Conservation (phyloP, 805 yeast species). For the Saccharomycopsis capsularis region DNA sequence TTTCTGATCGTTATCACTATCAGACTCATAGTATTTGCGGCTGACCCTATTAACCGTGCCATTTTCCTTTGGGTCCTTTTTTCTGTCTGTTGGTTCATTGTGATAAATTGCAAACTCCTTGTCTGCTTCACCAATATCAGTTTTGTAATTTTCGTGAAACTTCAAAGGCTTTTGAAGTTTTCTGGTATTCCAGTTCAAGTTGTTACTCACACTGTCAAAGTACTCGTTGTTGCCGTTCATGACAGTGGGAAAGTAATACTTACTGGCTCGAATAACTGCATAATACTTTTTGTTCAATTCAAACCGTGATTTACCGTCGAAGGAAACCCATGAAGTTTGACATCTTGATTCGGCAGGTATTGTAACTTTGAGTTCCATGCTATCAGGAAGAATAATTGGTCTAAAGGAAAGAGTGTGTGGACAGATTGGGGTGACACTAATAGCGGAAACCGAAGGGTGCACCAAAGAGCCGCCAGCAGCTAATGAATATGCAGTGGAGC, state of each 20-base stretch:
- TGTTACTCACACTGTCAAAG: constrained; percentile 76
- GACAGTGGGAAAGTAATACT: constrained; percentile 92
- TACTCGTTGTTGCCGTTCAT: constrained; percentile 66
- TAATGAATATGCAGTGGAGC: constrained; percentile 91
- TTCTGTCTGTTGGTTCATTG: not conserved
- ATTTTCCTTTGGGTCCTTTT: not conserved
- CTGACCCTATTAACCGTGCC: not conserved
- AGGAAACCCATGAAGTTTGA: constrained; percentile 88
- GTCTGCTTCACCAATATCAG: too few species aligned
- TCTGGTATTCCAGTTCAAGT: constrained; percentile 89
- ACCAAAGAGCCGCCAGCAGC: constrained; percentile 95
- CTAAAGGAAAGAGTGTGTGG: constrained; percentile 93
- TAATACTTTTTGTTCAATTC: constrained; percentile 80
- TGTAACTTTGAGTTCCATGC: constrained; percentile 76
- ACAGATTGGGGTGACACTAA: constrained; percentile 90
- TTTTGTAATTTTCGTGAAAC: constrained; percentile 11
- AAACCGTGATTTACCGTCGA: constrained; percentile 86
- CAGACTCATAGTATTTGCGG: not conserved
- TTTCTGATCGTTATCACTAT: constrained; percentile 1
- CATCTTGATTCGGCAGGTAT: constrained; percentile 78
- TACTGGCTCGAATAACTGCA: constrained; percentile 76
- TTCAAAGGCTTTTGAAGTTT: constrained; percentile 68
- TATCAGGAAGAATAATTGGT: constrained; percentile 87
- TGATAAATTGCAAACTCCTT: too few species aligned
- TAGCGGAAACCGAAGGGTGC: constrained; percentile 90